Conservation (phyloP, 1,139 yeast species). For the Scheffersomyces parashehatae region DNA sequence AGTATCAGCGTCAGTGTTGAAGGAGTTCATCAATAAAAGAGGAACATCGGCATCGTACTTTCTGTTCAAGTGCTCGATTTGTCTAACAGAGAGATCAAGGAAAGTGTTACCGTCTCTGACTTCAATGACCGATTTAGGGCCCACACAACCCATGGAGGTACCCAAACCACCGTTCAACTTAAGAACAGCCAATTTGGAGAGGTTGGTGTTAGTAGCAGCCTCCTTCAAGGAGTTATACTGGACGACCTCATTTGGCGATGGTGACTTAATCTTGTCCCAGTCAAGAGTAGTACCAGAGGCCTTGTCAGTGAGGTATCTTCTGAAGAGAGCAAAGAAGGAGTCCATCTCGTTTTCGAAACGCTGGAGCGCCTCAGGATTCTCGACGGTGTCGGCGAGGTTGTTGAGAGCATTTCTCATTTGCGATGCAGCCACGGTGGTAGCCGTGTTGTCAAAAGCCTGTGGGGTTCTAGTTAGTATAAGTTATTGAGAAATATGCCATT, state of each 20-base stretch:
- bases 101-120: constrained; percentile 98
- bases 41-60: constrained; percentile 93
- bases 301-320: constrained; percentile 88
- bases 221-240: constrained; percentile 56
- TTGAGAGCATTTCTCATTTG: constrained; percentile 97
- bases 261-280: constrained; percentile 96
- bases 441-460: constrained; percentile 91
- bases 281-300: constrained; percentile 83
- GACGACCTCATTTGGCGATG: constrained; percentile 83
- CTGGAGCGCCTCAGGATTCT: constrained; percentile 52
- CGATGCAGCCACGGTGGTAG: constrained; percentile 94
- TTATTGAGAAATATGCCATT: no score
- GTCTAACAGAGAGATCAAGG: constrained; percentile 92
- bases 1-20: constrained; percentile 96
- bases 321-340: constrained; percentile 86
- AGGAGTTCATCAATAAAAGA: constrained; percentile 93
- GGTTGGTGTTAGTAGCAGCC: constrained; percentile 43
- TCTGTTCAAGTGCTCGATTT: constrained; percentile 92
- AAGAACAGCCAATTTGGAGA: constrained; percentile 87
- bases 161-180: constrained; percentile 98
- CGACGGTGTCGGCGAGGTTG: constrained; percentile 79
- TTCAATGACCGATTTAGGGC: constrained; percentile 97
- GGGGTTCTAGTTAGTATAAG: no score
- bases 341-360: constrained; percentile 93
- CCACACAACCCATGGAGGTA: constrained; percentile 99